Evolutionary conservation across 192 early-diverging fungal species (phyloP).

Genomic region (Neocallimastix lanati): DNA sequence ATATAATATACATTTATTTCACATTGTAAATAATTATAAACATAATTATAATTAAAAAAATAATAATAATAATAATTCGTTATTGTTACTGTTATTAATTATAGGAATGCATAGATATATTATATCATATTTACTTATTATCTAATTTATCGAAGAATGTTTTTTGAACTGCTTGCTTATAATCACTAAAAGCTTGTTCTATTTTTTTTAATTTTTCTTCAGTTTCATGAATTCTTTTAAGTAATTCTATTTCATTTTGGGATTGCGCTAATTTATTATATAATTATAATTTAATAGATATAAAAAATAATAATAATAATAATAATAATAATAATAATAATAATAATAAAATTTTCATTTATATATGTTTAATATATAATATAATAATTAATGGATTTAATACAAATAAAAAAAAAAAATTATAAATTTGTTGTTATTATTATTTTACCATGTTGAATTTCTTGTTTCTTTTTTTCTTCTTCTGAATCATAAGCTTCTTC

Average conservation of each 20-base stretch:
- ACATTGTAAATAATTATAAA: no score
- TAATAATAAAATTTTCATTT: no score
- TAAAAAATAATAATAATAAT: not conserved
- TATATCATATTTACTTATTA: not conserved
- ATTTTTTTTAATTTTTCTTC: constrained; percentile 2
- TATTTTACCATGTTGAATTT: constrained; percentile 1
- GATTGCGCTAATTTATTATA: not conserved
- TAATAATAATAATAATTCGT: no score
- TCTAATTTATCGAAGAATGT: constrained; percentile 12
- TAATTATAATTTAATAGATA: not conserved
- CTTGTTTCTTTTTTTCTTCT: constrained; percentile 7
- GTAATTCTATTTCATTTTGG: not conserved
- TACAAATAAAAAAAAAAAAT: no score
- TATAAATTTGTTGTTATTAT: no score
- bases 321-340: not conserved
- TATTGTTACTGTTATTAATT: no score
- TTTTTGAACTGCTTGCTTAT: constrained; percentile 19
- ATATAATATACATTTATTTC: no score
- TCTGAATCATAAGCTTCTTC: constrained; percentile 14
- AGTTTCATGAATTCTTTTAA: not conserved
- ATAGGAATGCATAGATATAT: no score
- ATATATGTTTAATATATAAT: no score
- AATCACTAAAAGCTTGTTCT: constrained; percentile 7
- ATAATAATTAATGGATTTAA: no score
- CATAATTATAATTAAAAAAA: no score